phyloP scores from a whole-genome alignment of 164 flowering plant genomes.

The Pachysandra terminalis region DNA sequence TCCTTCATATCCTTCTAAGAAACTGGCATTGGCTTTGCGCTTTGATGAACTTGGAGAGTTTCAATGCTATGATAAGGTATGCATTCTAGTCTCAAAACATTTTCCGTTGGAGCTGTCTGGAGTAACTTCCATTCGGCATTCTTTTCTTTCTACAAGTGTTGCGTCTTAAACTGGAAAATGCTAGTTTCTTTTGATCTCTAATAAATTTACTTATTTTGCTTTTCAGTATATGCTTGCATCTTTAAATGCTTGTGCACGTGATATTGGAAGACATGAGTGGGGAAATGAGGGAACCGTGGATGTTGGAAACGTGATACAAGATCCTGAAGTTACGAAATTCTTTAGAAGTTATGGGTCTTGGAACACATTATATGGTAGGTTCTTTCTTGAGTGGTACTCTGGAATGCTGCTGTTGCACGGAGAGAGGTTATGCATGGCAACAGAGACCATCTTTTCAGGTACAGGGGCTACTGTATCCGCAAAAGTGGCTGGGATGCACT shows the following conservation, averaged over 20 bases:
- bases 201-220: not conserved
- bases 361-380: slow-evolving; percentile 56
- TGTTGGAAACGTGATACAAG: slow-evolving; percentile 36
- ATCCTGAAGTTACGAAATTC: slow-evolving; percentile 43
- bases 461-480: slow-evolving; percentile 38
- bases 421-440: slow-evolving; percentile 50
- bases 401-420: slow-evolving; percentile 61
- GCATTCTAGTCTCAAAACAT: not conserved
- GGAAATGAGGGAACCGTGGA: slow-evolving; percentile 51
- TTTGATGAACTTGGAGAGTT: slow-evolving; percentile 60
- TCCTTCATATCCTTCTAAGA: slow-evolving; percentile 51
- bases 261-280: slow-evolving; percentile 55
- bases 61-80: slow-evolving; percentile 78
- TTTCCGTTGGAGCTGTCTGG: not conserved
- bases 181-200: not conserved
- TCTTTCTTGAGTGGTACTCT: slow-evolving; percentile 77
- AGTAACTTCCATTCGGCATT: not conserved
- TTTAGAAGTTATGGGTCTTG: slow-evolving; percentile 51
- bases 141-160: not conserved
- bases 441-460: slow-evolving; percentile 48
- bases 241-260: slow-evolving; percentile 47
- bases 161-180: slow-evolving; percentile 22
- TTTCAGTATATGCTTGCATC: slow-evolving; percentile 66
- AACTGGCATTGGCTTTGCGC: slow-evolving; percentile 36
- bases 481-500: slow-evolving; percentile 60